A percentile compares a stretch with the other conserved stretches of the same genome.
Evolutionary conservation across 257 asterid genomes (phyloP).

Genomic region (Capsicum pubescens): DNA sequence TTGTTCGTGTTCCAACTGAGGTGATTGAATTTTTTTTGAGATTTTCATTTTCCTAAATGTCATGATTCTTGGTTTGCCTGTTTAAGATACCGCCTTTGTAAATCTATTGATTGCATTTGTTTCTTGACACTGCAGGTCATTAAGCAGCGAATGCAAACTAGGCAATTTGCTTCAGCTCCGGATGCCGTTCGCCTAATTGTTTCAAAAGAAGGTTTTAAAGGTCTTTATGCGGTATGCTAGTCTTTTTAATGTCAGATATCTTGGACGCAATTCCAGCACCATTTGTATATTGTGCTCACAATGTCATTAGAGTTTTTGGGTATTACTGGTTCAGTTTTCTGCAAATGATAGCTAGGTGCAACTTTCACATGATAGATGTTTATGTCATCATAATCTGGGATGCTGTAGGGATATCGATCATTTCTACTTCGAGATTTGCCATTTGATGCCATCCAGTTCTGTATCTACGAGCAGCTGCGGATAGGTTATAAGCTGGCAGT

Average conservation of each 20-base stretch:
- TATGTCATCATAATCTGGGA: background rate
- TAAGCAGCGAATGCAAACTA: conserved; percentile 95
- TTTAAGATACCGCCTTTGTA: background rate
- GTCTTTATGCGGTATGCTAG: conserved; percentile 85
- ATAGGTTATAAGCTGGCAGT: conserved; percentile 92
- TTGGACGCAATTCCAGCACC: background rate
- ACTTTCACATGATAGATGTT: conserved; percentile 7
- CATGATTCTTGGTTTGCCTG: background rate
- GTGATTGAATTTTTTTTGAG: conserved; percentile 37
- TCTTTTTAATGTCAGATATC: conserved; percentile 7
- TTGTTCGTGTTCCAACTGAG: conserved; percentile 97
- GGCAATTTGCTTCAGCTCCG: conserved; percentile 92
- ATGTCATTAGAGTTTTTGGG: background rate
- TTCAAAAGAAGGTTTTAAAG: conserved; percentile 85
- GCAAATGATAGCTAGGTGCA: conserved; percentile 17
- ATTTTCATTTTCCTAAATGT: conserved; percentile 15
- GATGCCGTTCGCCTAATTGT: conserved; percentile 83
- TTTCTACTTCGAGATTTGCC: conserved; percentile 83
- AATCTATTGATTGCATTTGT: conserved; percentile 3
- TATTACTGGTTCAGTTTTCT: background rate
- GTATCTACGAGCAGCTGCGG: conserved; percentile 92
- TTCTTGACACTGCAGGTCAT: conserved; percentile 72
- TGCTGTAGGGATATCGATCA: conserved; percentile 81
- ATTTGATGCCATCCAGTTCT: conserved; percentile 81
- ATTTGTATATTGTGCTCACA: background rate